Conservation (phyloP, 2,329 filamentous ascomycete species). For the Alternaria infectoria region DNA sequence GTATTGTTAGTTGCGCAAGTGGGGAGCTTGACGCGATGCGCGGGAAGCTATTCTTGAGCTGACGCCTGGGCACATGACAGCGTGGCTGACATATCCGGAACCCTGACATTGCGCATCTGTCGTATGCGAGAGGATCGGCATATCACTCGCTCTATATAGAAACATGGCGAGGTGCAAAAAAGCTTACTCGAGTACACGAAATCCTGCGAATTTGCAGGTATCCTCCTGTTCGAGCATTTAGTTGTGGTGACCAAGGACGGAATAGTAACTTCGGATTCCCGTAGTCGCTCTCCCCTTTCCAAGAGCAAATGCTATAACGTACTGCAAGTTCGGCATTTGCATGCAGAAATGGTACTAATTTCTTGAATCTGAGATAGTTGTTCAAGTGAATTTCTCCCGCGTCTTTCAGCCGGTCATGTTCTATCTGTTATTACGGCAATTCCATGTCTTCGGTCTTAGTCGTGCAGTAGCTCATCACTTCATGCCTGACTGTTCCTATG, state of each 20-base stretch:
- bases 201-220: neutral
- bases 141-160: neutral
- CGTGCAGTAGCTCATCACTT: neutral
- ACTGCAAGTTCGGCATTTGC: neutral
- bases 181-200: neutral
- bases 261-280: no score
- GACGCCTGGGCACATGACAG: slow-evolving; percentile 38
- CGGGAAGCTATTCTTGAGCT: slow-evolving; percentile 15
- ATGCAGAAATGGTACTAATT: no score
- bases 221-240: neutral
- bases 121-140: neutral
- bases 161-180: neutral
- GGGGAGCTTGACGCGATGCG: slow-evolving; percentile 23
- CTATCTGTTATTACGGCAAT: neutral
- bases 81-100: slow-evolving; percentile 31
- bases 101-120: slow-evolving; percentile 7
- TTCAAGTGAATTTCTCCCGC: no score
- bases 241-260: neutral
- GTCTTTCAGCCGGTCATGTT: no score
- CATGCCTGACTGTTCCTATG: neutral
- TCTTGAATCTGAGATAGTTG: no score
- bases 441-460: neutral
- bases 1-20: neutral
- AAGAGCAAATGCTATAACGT: neutral
- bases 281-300: no score